Conservation (phyloP, 2,329 filamentous ascomycete genomes). For the Trichoderma asperellum region DNA sequence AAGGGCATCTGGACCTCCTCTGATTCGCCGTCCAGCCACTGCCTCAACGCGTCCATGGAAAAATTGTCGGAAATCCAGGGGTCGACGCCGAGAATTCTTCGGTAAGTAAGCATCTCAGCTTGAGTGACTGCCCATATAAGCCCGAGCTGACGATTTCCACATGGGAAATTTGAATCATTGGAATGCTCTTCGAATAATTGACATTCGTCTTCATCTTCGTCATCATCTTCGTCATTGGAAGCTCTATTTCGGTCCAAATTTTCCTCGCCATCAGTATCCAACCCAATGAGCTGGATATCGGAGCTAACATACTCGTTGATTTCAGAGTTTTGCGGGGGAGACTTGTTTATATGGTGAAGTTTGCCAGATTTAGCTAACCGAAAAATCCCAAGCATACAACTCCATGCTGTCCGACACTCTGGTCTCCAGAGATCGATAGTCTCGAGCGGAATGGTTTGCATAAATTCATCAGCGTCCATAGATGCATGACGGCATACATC, state of each 20-base stretch:
- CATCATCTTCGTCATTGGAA: background rate
- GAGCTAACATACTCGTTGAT: background rate
- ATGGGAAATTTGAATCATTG: background rate
- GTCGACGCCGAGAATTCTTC: background rate
- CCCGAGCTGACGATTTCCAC: background rate
- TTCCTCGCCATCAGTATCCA: background rate
- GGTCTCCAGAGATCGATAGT: background rate
- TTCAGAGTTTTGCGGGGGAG: no score
- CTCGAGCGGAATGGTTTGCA: background rate
- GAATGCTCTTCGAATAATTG: no score
- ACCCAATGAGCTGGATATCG: no score
- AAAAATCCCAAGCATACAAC: background rate
- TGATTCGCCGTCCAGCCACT: background rate
- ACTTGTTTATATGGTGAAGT: background rate
- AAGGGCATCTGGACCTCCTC: background rate
- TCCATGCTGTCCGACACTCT: background rate
- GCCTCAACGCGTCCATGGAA: background rate
- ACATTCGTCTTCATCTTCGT: background rate
- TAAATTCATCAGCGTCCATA: background rate
- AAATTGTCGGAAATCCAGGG: background rate
- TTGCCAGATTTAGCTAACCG: background rate
- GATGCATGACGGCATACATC: background rate
- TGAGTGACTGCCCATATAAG: background rate
- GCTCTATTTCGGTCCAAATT: background rate
- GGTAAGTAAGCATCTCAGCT: background rate